Conservation (phyloP, 768 basidiomycete genomes). For the Tulasnella sp. region DNA sequence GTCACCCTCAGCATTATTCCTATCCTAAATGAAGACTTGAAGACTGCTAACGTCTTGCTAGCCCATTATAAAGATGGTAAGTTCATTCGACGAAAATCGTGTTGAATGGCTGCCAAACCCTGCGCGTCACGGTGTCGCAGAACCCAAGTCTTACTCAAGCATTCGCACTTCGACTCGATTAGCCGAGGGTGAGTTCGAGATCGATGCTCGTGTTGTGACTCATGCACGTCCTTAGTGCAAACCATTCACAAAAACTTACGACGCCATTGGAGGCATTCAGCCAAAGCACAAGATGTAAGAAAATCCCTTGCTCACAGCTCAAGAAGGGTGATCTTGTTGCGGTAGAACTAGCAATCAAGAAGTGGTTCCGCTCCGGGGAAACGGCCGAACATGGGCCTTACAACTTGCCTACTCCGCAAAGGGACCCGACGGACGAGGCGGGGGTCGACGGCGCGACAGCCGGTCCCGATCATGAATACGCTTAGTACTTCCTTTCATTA, state of each 20-base stretch:
- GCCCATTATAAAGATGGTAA: too few species aligned
- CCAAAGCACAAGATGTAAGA: neutral
- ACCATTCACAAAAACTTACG: neutral
- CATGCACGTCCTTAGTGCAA: too few species aligned
- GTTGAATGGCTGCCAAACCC: too few species aligned
- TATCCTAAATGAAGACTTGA: too few species aligned
- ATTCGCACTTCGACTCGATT: too few species aligned
- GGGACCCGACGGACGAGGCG: neutral
- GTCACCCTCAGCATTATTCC: too few species aligned
- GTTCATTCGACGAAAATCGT: too few species aligned
- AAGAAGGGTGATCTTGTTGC: neutral
- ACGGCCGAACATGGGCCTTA: slow-evolving; percentile 26
- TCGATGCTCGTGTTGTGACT: too few species aligned
- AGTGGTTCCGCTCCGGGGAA: neutral
- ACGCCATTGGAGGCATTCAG: neutral
- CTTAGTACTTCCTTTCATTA: neutral
- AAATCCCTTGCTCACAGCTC: neutral
- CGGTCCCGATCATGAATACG: neutral
- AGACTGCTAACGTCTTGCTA: too few species aligned
- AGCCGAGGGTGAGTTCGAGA: too few species aligned
- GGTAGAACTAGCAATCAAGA: neutral
- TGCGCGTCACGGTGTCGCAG: too few species aligned
- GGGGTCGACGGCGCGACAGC: neutral
- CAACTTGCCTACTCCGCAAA: neutral
- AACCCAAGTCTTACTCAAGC: too few species aligned